phyloP scores from a whole-genome alignment of 768 basidiomycete species.

The Pisolithus sp. region DNA sequence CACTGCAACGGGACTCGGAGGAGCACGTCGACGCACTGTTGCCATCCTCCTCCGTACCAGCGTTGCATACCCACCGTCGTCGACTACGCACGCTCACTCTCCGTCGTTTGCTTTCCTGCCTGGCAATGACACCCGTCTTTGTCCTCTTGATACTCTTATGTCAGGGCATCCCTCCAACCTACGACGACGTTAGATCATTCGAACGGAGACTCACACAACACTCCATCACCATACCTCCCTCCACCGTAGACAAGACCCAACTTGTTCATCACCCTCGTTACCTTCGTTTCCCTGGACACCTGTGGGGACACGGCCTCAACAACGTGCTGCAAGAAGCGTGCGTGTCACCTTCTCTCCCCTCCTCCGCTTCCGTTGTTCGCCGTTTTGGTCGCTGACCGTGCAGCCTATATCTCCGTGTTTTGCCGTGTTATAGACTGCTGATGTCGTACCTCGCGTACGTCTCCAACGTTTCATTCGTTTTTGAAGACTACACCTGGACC shows the following conservation, averaged over 20 bases:
- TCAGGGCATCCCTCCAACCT: constrained; percentile 36
- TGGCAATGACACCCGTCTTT: constrained; percentile 18
- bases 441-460: constrained; percentile 47
- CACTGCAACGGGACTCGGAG: constrained; percentile 4
- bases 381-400: background rate
- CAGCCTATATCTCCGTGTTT: background rate
- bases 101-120: constrained; percentile 21
- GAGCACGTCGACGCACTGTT: constrained; percentile 5
- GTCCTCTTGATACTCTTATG: constrained; percentile 24
- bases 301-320: constrained; percentile 59
- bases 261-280: constrained; percentile 24
- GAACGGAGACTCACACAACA: constrained; percentile 37
- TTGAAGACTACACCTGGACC: constrained; percentile 60
- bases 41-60: background rate
- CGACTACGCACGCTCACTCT: constrained; percentile 12
- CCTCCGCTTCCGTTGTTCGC: background rate
- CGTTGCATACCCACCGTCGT: constrained; percentile 2
- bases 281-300: constrained; percentile 45
- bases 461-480: constrained; percentile 50
- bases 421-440: constrained; percentile 31
- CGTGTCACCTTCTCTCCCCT: constrained; percentile 14
- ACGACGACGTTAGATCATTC: constrained; percentile 29
- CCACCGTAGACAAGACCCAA: background rate
- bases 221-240: constrained; percentile 14
- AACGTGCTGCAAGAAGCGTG: constrained; percentile 59